Base-by-base conservation (phyloP, 345 rosid species). In the Eucalyptus marginata region DNA sequence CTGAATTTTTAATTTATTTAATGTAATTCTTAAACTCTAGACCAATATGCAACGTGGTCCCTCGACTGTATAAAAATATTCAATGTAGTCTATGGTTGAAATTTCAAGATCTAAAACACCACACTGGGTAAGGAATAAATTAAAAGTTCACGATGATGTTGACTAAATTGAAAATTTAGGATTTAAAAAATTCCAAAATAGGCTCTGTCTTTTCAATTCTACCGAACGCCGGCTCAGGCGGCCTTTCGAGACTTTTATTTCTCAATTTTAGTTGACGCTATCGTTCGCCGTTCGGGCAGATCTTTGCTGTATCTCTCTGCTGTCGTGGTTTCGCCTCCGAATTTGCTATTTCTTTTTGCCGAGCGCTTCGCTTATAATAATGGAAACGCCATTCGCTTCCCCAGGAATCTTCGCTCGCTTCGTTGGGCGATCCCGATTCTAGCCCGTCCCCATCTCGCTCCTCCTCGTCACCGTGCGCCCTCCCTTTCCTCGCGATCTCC, bases 21-120 rank as follows among this genome's bases (percentile, higher is more conserved):
- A 0, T 52, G 2, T 52, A 18, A 20, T 52, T 52, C 2, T 52
- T 52, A 52, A 52, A 52, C 2, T 52, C 7, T 10, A 52, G 0
- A 52, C 20, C 0, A 52, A 20, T 20, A 52, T 52, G 1, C 4
- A 52, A 52, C 3, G 25, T 20, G 58, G 2, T 18, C 4, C 10
- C 25, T 52, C 1, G 3, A 52, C 1, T 52, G 0, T 52, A 52
- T 52, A 0, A 52, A 18, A 20, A 20, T 18, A 1, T 0, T 17
- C 1, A 7, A 17, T 51, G 54, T 8, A 52, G 25, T 52, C 58
- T 52, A 20, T 51, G 5, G 2, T 7, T 10, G 8, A 52, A 52
- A 20, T 24, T 52, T 52, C 58, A 20, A 52, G 58, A 52, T 1
- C 25, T 52, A 52, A 52, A 18, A 52, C 2, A 52, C 4, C 24